Conservation (phyloP, 225 moss, liverwort and hornwort genomes). For the Physcomitrium patens region DNA sequence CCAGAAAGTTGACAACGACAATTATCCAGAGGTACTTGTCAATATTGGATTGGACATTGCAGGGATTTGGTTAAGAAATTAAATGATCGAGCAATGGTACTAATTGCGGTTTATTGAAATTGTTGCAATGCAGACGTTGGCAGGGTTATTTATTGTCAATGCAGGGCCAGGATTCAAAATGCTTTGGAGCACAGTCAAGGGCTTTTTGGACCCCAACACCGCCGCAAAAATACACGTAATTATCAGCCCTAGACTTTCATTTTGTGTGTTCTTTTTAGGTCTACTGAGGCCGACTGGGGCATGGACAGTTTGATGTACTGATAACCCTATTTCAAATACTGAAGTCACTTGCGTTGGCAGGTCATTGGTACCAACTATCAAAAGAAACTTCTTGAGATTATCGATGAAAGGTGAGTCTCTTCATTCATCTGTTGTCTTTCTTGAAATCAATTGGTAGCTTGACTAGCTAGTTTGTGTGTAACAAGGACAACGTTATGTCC, state of each 20-base stretch:
- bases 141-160: slow-evolving; percentile 62
- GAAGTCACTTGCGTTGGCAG: slow-evolving; percentile 36
- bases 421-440: background rate
- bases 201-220: slow-evolving; percentile 62
- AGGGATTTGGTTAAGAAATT: background rate
- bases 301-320: background rate
- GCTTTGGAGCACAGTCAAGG: slow-evolving; percentile 62
- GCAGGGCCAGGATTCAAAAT: slow-evolving; percentile 70
- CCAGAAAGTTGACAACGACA: slow-evolving; percentile 67
- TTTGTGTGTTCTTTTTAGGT: background rate
- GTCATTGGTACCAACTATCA: slow-evolving; percentile 67
- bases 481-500: background rate
- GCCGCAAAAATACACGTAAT: slow-evolving; percentile 61
- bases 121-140: slow-evolving; percentile 61
- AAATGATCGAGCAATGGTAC: background rate
- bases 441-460: background rate
- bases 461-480: slow-evolving; percentile 8
- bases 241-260: background rate
- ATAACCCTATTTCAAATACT: slow-evolving; percentile 1
- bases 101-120: slow-evolving; percentile 18
- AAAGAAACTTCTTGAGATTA: slow-evolving; percentile 61
- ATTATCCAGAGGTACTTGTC: slow-evolving; percentile 67
- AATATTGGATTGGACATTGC: slow-evolving; percentile 1
- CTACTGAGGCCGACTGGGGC: too few species aligned
- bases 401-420: slow-evolving; percentile 58